Evolutionary conservation across 129 eudicot species (phyloP).

Genomic region (Saussurea involucrata): DNA sequence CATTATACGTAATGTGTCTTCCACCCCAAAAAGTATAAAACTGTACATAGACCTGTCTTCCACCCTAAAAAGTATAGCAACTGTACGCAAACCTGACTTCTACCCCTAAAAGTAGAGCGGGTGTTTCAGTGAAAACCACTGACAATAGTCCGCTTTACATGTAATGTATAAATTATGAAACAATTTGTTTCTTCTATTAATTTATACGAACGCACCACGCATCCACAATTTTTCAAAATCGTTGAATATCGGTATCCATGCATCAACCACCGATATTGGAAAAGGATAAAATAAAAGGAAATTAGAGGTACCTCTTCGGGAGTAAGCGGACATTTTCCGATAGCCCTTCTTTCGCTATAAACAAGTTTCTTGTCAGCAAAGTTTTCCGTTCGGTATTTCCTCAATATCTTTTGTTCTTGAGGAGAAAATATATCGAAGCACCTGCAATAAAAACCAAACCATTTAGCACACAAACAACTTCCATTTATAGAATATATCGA

Average conservation of each 20-base stretch:
- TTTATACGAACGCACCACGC: background rate
- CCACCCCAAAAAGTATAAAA: too few species aligned
- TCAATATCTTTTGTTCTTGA: slow-evolving; percentile 65
- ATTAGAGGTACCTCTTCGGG: slow-evolving; percentile 80
- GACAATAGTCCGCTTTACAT: background rate
- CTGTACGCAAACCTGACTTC: too few species aligned
- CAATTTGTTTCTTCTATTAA: background rate
- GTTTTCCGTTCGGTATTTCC: slow-evolving; percentile 65
- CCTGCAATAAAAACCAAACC: slow-evolving; percentile 42
- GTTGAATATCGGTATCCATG: background rate
- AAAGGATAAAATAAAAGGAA: background rate
- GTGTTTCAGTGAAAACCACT: background rate
- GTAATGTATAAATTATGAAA: background rate
- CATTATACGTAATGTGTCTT: too few species aligned
- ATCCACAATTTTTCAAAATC: background rate
- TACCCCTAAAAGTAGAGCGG: background rate
- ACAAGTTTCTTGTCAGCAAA: slow-evolving; percentile 78
- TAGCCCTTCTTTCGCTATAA: slow-evolving; percentile 76
- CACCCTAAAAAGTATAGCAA: too few species aligned
- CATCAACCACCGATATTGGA: background rate
- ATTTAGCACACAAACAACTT: slow-evolving; percentile 8
- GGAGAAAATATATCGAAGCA: slow-evolving; percentile 87
- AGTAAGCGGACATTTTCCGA: slow-evolving; percentile 94
- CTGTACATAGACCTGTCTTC: too few species aligned
- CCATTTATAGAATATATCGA: background rate